Evolutionary conservation across 225 moss, liverwort and hornwort genomes (phyloP), one percentile per base, ranked within the genome.

Genomic region (Polytrichum formosum): DNA sequence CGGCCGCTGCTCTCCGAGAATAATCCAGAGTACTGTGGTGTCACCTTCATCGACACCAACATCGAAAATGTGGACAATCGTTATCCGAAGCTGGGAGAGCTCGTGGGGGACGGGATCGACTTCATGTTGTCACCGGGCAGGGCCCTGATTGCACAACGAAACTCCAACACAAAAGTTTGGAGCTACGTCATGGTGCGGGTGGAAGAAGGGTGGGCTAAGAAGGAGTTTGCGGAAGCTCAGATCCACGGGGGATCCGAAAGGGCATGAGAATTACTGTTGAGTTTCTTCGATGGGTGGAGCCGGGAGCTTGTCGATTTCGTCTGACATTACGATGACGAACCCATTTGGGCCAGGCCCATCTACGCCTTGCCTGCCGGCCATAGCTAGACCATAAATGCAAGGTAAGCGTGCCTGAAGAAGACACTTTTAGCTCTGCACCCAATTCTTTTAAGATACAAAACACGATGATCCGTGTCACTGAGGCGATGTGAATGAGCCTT

Each of bases 21-120:
- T 27, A 27, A 1, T 27, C 62, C 61, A 8, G 6, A n/a, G 7
- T 63, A 63, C 10, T 13, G 16, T 63, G 62, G 62, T 25, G 23
- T 63, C 26, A 63, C 26, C 62, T 63, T 63, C 26, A 25, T 63
- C 1, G 62, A 63, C 10, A 62, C 23, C 61, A 62, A 21, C 61
- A 62, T 62, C 25, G 61, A 62, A 26, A 62, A 62, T 26, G 62
- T 62, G 62, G 62, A 62, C 22, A 25, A 63, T n/a, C 62, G 26
- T n/a, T n/a, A n/a, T n/a, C n/a, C n/a, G n/a, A n/a, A n/a, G n/a
- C n/a, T n/a, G n/a, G n/a, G n/a, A n/a, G n/a, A n/a, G n/a, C n/a
- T n/a, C 26, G 26, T 13, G 21, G 26, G 62, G 26, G 23, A 62
- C 26, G 26, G 26, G 21, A 62, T 26, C 25, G 7, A 26, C 7